Evolutionary conservation across 2,329 filamentous ascomycete genomes (phyloP).

Genomic region (Aureobasidium lini): DNA sequence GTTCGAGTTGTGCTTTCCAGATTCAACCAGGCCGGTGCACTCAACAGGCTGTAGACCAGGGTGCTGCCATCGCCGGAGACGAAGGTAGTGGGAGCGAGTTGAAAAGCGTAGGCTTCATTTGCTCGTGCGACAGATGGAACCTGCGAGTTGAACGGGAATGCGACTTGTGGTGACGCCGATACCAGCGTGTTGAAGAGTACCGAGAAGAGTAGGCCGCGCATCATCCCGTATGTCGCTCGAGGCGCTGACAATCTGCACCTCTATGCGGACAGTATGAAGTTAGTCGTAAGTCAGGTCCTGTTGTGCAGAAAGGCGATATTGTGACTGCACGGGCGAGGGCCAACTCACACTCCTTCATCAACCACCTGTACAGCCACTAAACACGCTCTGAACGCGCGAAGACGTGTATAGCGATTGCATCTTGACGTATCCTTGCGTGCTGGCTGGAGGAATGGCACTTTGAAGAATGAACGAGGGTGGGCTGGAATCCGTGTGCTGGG

Average conservation of each 20-base stretch:
- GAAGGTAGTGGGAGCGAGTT: constrained; percentile 69
- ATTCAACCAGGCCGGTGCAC: constrained; percentile 65
- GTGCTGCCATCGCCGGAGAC: constrained; percentile 44
- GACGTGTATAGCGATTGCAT: constrained; percentile 6
- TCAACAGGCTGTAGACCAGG: constrained; percentile 59
- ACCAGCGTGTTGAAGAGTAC: not conserved
- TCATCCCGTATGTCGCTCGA: not conserved
- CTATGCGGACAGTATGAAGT: not conserved
- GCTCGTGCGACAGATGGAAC: constrained; percentile 70
- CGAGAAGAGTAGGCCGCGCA: not conserved
- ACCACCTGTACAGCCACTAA: not conserved
- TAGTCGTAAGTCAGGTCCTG: not conserved
- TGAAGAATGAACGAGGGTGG: constrained; percentile 10
- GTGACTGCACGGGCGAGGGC: not conserved
- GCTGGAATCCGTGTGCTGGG: not conserved
- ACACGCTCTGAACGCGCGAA: constrained; percentile 5
- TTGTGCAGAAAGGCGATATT: not conserved
- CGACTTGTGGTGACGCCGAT: constrained; percentile 27
- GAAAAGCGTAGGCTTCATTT: constrained; percentile 59
- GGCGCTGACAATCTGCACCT: not conserved
- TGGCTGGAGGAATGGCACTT: constrained; percentile 3
- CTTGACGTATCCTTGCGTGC: constrained; percentile 6
- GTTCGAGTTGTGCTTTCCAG: constrained; percentile 58
- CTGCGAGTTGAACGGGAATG: constrained; percentile 77
- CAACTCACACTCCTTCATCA: not conserved